Evolutionary conservation across 495 filamentous ascomycete species (phyloP).

Genomic region (Aspergillus ellipticus): DNA sequence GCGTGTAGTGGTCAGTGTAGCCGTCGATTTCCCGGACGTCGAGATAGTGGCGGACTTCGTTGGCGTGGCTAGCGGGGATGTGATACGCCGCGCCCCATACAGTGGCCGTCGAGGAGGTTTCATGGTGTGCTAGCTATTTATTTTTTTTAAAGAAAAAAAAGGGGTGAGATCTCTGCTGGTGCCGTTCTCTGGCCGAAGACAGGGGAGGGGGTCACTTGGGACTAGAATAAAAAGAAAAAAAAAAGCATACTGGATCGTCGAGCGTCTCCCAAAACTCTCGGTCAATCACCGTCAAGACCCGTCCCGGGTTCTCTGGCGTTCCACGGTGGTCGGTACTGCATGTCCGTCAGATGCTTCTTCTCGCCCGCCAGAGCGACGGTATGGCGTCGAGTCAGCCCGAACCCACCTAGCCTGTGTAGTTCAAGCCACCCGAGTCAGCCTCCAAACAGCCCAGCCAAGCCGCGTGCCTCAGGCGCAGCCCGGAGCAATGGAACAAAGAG

Average conservation of each 20-base stretch:
- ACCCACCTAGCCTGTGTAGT: constrained; percentile 33
- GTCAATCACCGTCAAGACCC: constrained; percentile 91
- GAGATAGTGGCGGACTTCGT: constrained; percentile 83
- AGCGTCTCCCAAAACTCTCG: constrained; percentile 75
- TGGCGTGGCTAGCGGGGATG: constrained; percentile 66
- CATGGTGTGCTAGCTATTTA: constrained; percentile 34
- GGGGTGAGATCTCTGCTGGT: too few species aligned
- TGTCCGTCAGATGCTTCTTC: too few species aligned
- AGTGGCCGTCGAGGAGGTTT: constrained; percentile 46
- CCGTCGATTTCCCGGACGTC: constrained; percentile 97
- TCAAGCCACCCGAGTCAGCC: constrained; percentile 2
- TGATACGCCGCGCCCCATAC: constrained; percentile 96
- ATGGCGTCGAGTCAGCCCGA: too few species aligned
- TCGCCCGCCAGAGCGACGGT: too few species aligned
- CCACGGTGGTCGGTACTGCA: constrained; percentile 86
- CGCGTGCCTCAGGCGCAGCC: not conserved
- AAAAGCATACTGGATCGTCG: constrained; percentile 51
- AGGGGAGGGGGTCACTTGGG: not conserved
- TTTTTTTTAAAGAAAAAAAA: too few species aligned
- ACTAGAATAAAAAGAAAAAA: not conserved
- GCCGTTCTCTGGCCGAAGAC: not conserved
- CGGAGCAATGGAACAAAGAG: not conserved
- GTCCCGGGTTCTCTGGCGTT: constrained; percentile 78
- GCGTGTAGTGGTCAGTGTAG: constrained; percentile 84
- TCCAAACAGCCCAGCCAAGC: not conserved